Evolutionary conservation across 805 yeast genomes (phyloP).

Genomic region (Candida saitoana): DNA sequence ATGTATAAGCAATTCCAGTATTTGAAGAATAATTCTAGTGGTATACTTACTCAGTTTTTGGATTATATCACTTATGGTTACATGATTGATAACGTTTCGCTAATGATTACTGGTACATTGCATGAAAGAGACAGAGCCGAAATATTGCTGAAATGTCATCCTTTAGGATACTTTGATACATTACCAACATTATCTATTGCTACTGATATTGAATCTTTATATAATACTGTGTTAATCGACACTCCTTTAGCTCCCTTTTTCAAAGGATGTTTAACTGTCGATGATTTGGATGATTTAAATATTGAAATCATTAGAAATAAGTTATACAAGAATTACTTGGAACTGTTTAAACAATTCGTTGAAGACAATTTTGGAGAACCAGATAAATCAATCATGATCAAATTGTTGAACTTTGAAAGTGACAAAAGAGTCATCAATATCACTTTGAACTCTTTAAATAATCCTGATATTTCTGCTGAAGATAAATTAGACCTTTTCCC

Average conservation of each 20-base stretch:
- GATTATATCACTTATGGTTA: constrained; percentile 93
- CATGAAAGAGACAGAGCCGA: constrained; percentile 92
- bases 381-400: constrained; percentile 74
- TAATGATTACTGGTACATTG: constrained; percentile 94
- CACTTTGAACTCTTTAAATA: constrained; percentile 79
- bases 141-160: constrained; percentile 87
- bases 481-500: constrained; percentile 77
- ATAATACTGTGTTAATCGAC: constrained; percentile 88
- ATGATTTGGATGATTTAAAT: constrained; percentile 90
- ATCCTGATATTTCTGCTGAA: constrained; percentile 67
- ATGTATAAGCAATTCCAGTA: constrained; percentile 82
- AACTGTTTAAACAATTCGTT: constrained; percentile 75
- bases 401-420: constrained; percentile 83
- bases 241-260: constrained; percentile 98
- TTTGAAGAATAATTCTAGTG: constrained; percentile 77
- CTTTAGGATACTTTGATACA: constrained; percentile 98
- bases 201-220: constrained; percentile 89
- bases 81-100: constrained; percentile 95
- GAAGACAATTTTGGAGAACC: constrained; percentile 62
- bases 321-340: constrained; percentile 87
- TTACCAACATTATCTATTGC: constrained; percentile 93
- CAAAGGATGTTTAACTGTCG: constrained; percentile 79
- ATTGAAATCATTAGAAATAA: constrained; percentile 92
- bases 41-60: constrained; percentile 75
- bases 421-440: constrained; percentile 93